Conservation (phyloP, 768 basidiomycete species). For the Leucocoprinus leucothites region DNA sequence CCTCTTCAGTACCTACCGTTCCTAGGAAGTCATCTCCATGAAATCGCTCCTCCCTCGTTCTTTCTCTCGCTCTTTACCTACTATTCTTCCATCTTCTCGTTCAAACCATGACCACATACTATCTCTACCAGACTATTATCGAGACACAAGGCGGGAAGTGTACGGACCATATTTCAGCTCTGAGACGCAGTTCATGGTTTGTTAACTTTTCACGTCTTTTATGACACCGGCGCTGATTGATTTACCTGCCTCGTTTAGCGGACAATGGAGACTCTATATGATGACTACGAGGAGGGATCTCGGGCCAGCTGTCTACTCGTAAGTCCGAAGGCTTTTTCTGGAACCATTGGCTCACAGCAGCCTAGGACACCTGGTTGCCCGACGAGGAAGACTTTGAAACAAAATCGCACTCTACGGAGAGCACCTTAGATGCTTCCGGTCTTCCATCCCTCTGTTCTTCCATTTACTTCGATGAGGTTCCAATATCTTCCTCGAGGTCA, state of each 20-base stretch:
- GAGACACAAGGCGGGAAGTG: constrained; percentile 5
- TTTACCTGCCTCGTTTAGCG: constrained; percentile 6
- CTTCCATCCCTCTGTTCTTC: neutral
- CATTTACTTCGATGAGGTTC: neutral
- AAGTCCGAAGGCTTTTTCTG: neutral
- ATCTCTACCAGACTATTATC: constrained; percentile 10
- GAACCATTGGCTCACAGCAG: neutral
- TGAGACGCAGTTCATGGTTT: neutral
- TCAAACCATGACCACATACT: neutral
- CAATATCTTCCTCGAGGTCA: neutral
- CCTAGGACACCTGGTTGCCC: neutral
- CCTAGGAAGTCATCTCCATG: neutral
- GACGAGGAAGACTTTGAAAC: constrained; percentile 1
- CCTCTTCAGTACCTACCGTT: too few relatives aligned
- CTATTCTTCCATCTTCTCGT: constrained; percentile 1
- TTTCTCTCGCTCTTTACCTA: constrained; percentile 5
- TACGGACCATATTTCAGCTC: constrained; percentile 6
- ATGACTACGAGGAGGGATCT: neutral
- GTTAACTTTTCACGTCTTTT: neutral
- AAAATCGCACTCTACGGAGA: neutral
- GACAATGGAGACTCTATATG: neutral
- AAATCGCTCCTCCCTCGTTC: neutral
- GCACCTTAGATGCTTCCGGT: neutral
- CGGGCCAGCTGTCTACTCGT: constrained; percentile 5
- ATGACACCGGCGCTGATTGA: neutral